These are phyloP conservation scores for Candida ficus DNA, from an alignment of 805 yeast genomes.

Conservation along the genomic window DNA sequence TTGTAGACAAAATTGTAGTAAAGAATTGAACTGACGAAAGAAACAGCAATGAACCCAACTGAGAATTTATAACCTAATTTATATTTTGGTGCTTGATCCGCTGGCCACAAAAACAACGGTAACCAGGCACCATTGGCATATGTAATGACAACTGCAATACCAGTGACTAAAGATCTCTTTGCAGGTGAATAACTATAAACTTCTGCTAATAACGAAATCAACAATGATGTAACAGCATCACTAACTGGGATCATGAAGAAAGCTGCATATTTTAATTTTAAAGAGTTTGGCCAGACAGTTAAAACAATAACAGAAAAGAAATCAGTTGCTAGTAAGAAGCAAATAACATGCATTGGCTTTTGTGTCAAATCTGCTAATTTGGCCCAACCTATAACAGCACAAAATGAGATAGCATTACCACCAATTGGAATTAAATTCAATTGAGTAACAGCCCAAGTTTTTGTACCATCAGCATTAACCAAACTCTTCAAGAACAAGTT, in stretches of 20 bases:
- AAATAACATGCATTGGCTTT: constrained; percentile 6
- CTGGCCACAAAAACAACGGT: constrained; percentile 36
- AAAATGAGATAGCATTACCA: constrained; percentile 14
- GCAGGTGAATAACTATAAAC: constrained; percentile 29
- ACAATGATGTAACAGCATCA: constrained; percentile 10
- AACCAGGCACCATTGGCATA: constrained; percentile 42
- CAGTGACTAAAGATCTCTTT: constrained; percentile 35
- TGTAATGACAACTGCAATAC: constrained; percentile 36
- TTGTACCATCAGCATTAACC: constrained; percentile 12
- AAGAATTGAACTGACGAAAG: background rate
- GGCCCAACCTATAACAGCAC: constrained; percentile 13
- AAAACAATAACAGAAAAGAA: constrained; percentile 10
- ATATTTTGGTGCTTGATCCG: constrained; percentile 38
- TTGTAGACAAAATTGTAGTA: background rate
- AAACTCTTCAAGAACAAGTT: constrained; percentile 16
- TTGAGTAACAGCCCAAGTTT: constrained; percentile 8
- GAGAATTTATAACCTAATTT: constrained; percentile 31
- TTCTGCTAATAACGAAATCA: constrained; percentile 14
- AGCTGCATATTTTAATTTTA: constrained; percentile 11
- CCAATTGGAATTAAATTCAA: constrained; percentile 20
- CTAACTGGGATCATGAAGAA: constrained; percentile 12
- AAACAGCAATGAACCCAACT: background rate
- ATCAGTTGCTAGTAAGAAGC: constrained; percentile 3
- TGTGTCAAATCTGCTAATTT: constrained; percentile 13
- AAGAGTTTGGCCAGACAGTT: constrained; percentile 9